Evolutionary conservation across 495 filamentous ascomycete species (phyloP).

Genomic region (Massariosphaeria phaeospora): DNA sequence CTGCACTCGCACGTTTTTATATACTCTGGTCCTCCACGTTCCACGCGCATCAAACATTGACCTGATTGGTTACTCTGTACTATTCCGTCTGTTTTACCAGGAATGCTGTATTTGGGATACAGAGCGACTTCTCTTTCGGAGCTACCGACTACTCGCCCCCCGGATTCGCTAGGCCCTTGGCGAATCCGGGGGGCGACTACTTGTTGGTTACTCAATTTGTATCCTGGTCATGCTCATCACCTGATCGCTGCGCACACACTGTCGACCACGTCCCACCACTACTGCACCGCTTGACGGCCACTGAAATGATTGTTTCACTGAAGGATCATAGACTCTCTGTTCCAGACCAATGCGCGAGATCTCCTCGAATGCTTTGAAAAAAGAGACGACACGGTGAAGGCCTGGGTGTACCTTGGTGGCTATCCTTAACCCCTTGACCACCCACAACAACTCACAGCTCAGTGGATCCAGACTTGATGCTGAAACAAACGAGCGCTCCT

Average conservation of each 20-base stretch:
- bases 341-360: slow-evolving; percentile 6
- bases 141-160: slow-evolving; percentile 5
- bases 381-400: slow-evolving; percentile 6
- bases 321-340: slow-evolving; percentile 5
- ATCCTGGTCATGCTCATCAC: slow-evolving; percentile 6
- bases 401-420: slow-evolving; percentile 5
- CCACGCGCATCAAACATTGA: slow-evolving; percentile 6
- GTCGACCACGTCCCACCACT: slow-evolving; percentile 5
- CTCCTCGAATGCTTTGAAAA: slow-evolving; percentile 6
- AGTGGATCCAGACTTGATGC: slow-evolving; percentile 5
- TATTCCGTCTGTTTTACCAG: slow-evolving; percentile 6
- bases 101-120: slow-evolving; percentile 6
- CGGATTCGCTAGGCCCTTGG: slow-evolving; percentile 4
- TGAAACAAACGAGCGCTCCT: slow-evolving; percentile 6
- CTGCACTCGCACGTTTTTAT: slow-evolving; percentile 6
- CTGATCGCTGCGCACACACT: slow-evolving; percentile 5
- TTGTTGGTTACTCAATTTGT: slow-evolving; percentile 6
- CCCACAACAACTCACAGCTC: slow-evolving; percentile 6
- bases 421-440: slow-evolving; percentile 5
- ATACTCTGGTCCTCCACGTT: slow-evolving; percentile 5
- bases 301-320: slow-evolving; percentile 7
- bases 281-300: slow-evolving; percentile 5
- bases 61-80: slow-evolving; percentile 6
- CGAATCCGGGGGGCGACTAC: slow-evolving; percentile 5
- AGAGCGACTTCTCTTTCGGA: slow-evolving; percentile 6